Conservation (phyloP, 2,329 filamentous ascomycete genomes). For the Pseudopithomyces chartarum region DNA sequence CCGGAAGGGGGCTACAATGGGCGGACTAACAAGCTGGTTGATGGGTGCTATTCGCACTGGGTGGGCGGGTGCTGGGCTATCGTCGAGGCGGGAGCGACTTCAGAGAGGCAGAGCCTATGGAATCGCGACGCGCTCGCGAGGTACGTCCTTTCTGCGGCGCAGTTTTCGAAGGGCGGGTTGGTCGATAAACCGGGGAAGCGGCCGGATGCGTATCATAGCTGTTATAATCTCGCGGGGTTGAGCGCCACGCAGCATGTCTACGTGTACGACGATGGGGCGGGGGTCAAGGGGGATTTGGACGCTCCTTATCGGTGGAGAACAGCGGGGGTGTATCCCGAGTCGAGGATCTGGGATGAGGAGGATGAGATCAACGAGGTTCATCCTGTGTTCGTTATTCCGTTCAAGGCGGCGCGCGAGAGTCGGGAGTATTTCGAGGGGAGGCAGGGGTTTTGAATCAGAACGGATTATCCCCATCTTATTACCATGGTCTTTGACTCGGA, state of each 20-base stretch:
- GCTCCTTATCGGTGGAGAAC: conserved; percentile 53
- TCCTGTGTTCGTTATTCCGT: conserved; percentile 84
- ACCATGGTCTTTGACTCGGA: neutral
- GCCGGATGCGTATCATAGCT: conserved; percentile 90
- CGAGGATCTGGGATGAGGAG: conserved; percentile 66
- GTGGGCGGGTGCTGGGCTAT: conserved; percentile 93
- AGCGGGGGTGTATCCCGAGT: conserved; percentile 56
- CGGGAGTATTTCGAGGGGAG: conserved; percentile 68
- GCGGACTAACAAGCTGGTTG: conserved; percentile 95
- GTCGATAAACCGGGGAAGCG: conserved; percentile 91
- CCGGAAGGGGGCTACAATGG: conserved; percentile 94
- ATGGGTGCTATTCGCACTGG: conserved; percentile 99
- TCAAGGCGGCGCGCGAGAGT: conserved; percentile 68
- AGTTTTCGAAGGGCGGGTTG: conserved; percentile 78
- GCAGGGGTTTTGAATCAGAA: conserved; percentile 59
- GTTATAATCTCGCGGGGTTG: conserved; percentile 86
- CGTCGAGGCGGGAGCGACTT: conserved; percentile 72
- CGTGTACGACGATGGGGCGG: conserved; percentile 49
- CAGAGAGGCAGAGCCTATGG: conserved; percentile 59
- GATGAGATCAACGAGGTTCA: conserved; percentile 75
- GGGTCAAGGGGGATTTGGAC: conserved; percentile 32
- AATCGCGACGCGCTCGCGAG: conserved; percentile 82
- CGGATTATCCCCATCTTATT: neutral
- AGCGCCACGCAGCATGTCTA: conserved; percentile 77
- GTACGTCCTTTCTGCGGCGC: conserved; percentile 89